These are phyloP conservation scores for Penicillium sclerotigenum DNA, from an alignment of 2,329 filamentous ascomycete genomes.

Conservation along the genomic window DNA sequence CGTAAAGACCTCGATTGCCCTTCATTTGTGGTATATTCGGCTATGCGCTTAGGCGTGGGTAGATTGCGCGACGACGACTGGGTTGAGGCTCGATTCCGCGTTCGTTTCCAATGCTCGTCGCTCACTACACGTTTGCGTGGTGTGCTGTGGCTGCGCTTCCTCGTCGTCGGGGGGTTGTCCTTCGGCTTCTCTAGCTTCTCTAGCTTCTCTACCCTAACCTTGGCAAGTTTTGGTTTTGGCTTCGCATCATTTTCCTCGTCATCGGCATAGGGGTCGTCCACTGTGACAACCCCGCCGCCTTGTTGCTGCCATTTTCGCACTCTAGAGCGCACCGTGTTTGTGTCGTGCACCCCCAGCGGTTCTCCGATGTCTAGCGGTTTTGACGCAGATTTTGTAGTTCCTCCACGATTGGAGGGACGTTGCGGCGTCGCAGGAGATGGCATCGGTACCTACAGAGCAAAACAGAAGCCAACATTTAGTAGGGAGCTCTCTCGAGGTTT, in stretches of 20 bases:
- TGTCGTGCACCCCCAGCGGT: conserved; percentile 57
- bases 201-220: conserved; percentile 23
- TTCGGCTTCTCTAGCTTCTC: conserved; percentile 17
- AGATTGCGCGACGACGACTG: conserved; percentile 41
- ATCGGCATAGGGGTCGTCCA: conserved; percentile 60
- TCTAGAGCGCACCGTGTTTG: conserved; percentile 70
- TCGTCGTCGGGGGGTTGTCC: conserved; percentile 22
- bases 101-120: conserved; percentile 76
- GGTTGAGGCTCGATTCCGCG: conserved; percentile 47
- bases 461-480: not conserved
- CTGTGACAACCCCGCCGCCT: conserved; percentile 63
- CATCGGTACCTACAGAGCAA: conserved; percentile 34
- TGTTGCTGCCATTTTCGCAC: conserved; percentile 82
- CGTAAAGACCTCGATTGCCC: conserved; percentile 23
- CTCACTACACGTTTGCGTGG: conserved; percentile 92
- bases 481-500: not conserved
- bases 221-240: conserved; percentile 23
- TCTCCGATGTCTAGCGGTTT: conserved; percentile 51
- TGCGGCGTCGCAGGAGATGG: conserved; percentile 39
- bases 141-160: conserved; percentile 52
- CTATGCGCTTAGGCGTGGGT: conserved; percentile 44
- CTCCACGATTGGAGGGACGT: conserved; percentile 47
- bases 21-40: conserved; percentile 37
- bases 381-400: conserved; percentile 54
- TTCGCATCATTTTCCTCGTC: conserved; percentile 42